Evolutionary conservation across 768 basidiomycete genomes (phyloP).

Genomic region (Kwoniella sp.): DNA sequence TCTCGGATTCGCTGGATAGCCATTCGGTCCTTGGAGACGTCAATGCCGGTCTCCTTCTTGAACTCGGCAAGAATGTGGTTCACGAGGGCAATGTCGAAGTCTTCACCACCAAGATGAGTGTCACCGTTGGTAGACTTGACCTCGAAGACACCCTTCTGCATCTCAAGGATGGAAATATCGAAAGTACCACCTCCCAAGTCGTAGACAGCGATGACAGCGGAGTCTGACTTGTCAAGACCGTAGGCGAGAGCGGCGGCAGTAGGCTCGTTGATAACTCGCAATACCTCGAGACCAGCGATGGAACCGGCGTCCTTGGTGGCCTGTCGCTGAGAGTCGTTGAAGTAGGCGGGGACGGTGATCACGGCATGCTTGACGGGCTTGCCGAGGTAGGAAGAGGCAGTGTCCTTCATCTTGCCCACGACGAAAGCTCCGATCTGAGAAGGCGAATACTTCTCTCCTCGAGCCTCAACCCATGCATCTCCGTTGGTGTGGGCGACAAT

Average conservation of each 20-base stretch:
- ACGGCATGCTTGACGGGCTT: constrained; percentile 94
- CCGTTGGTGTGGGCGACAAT: constrained; percentile 64
- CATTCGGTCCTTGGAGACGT: constrained; percentile 84
- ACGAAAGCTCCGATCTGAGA: constrained; percentile 59
- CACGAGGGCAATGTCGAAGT: constrained; percentile 90
- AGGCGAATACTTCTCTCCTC: constrained; percentile 73
- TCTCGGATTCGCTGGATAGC: constrained; percentile 98
- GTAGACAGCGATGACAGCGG: constrained; percentile 91
- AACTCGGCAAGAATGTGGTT: constrained; percentile 84
- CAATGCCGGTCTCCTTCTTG: constrained; percentile 86
- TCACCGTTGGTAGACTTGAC: constrained; percentile 99
- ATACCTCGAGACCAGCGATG: constrained; percentile 94
- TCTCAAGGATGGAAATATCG: constrained; percentile 98
- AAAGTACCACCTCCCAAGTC: constrained; percentile 98
- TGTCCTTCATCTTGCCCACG: constrained; percentile 85
- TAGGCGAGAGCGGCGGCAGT: constrained; percentile 98
- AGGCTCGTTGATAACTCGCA: constrained; percentile 98
- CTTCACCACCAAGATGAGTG: constrained; percentile 95
- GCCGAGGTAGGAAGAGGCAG: constrained; percentile 88
- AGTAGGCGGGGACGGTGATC: constrained; percentile 95
- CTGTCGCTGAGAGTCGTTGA: constrained; percentile 99
- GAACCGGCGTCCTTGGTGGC: constrained; percentile 97
- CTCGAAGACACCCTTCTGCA: constrained; percentile 99
- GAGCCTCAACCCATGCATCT: constrained; percentile 72
- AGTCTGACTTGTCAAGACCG: constrained; percentile 85